Percentiles rank a stretch among this genome's conserved stretches.
Conservation (phyloP, 1,284 basidiomycete species). For the Veloboletus limbatus region DNA sequence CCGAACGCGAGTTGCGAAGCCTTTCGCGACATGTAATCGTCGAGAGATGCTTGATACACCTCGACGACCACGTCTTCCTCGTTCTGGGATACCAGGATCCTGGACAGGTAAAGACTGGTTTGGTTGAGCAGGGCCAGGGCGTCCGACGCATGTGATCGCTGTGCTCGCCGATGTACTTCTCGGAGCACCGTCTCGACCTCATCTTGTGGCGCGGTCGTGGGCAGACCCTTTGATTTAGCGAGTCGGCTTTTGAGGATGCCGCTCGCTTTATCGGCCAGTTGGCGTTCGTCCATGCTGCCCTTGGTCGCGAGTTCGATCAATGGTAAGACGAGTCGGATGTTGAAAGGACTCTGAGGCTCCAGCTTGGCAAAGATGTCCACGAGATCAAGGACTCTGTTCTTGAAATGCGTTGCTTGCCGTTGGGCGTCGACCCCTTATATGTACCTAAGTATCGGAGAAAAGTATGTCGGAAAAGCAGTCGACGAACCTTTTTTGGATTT, state of each 20-base stretch:
- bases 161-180: constrained; percentile 73
- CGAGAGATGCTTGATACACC: constrained; percentile 67
- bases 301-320: constrained; percentile 71
- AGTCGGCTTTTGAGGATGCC: constrained; percentile 76
- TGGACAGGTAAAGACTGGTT: constrained; percentile 73
- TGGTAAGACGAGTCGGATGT: constrained; percentile 70
- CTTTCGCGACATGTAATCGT: constrained; percentile 82
- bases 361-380: constrained; percentile 81
- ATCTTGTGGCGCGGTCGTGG: constrained; percentile 33
- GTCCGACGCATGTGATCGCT: constrained; percentile 66
- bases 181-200: constrained; percentile 52
- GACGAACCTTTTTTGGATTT: constrained; percentile 61
- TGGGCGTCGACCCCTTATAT: constrained; percentile 59
- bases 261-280: constrained; percentile 82
- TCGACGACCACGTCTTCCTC: constrained; percentile 46
- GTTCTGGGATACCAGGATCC: constrained; percentile 48
- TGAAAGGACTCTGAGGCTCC: constrained; percentile 66
- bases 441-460: constrained; percentile 3
- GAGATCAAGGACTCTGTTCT: constrained; percentile 91
- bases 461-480: neutral
- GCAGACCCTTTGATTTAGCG: constrained; percentile 71
- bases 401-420: constrained; percentile 89
- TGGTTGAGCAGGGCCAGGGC: constrained; percentile 61
- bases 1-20: constrained; percentile 68
- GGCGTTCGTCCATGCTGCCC: constrained; percentile 73